Base-by-base conservation (phyloP, 495 filamentous ascomycete species). In the Hyaloscypha variabilis region DNA sequence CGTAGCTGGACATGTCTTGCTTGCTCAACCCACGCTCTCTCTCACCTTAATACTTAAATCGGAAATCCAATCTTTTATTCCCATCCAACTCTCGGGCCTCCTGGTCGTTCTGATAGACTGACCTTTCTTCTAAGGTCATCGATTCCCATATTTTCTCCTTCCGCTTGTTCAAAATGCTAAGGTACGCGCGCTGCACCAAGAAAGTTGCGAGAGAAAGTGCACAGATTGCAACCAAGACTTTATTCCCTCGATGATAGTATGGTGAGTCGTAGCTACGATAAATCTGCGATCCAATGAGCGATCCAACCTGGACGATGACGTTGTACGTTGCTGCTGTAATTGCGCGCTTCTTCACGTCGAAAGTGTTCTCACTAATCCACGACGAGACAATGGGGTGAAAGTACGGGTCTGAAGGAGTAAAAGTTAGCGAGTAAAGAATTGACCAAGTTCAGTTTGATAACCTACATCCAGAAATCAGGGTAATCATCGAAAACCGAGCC, bases 311-410 rank as follows among this genome's bases (percentile, higher is more conserved):
- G 10, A 81, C 77, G 60, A 77, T 72, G 14, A 79, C 76, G 58
- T 82, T 82, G 69, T 82, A 81, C 21, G 73, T 72, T 6, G 80
- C 80, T 1, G 79, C 77, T 21, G 79, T 75, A 19, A 82, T 72
- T 2, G 80, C 72, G 5, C 80, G 70, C 56, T 77, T 78, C 54
- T 74, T 73, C 4, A 81, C 79, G 60, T 77, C 69, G 57, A 75
- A 75, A 4, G 77, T 72, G 67, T 81, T 81, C 66, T 78, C 73
- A 17, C 73, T 76, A 24, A 75, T 78, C 79, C 76, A 80, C 6
- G 76, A 74, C 3, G 75, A 73, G 8, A 77, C 71, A 49, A 82
- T 79, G 23, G 75, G 73, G 63, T 82, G 78, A 58, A 81, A 80
- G 63, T 82, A 82, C 6, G 82, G 82, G 36, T 83, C 71, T 63